Evolutionary conservation across 2,329 filamentous ascomycete species (phyloP).

Genomic region (Apiospora arundinis): DNA sequence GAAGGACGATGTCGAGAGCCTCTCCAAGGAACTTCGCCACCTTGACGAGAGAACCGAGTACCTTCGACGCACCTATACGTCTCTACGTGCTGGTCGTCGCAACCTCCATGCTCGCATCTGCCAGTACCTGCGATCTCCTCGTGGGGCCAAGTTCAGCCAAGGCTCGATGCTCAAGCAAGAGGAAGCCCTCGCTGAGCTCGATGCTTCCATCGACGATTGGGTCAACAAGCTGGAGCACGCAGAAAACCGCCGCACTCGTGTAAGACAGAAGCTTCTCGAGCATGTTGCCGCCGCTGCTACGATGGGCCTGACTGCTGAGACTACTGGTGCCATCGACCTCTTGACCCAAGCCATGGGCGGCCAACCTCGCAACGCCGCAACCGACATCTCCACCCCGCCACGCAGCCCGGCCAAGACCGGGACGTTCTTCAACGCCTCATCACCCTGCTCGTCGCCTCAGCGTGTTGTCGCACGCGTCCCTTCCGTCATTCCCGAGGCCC

Average conservation of each 20-base stretch:
- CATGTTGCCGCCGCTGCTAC: conserved; percentile 77
- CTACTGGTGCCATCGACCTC: conserved; percentile 44
- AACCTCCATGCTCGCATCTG: conserved; percentile 80
- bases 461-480: conserved; percentile 60
- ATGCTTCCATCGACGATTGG: conserved; percentile 82
- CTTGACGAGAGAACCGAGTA: conserved; percentile 83
- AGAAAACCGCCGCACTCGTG: conserved; percentile 76
- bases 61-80: conserved; percentile 77
- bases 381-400: conserved; percentile 62
- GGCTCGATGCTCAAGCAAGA: conserved; percentile 81
- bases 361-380: conserved; percentile 42
- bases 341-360: conserved; percentile 51
- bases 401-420: conserved; percentile 60
- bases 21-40: conserved; percentile 76
- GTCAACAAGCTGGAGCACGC: conserved; percentile 79
- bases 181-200: conserved; percentile 78
- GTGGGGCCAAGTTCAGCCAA: conserved; percentile 73
- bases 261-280: conserved; percentile 81
- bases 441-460: conserved; percentile 55
- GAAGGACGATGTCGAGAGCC: conserved; percentile 65
- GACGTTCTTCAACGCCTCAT: conserved; percentile 40
- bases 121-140: conserved; percentile 75
- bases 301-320: conserved; percentile 45
- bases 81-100: conserved; percentile 75
- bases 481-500: conserved; percentile 61